These are phyloP conservation scores for Geotrichum phurueaensis DNA, from an alignment of 1,139 yeast genomes.

Conservation along the genomic window DNA sequence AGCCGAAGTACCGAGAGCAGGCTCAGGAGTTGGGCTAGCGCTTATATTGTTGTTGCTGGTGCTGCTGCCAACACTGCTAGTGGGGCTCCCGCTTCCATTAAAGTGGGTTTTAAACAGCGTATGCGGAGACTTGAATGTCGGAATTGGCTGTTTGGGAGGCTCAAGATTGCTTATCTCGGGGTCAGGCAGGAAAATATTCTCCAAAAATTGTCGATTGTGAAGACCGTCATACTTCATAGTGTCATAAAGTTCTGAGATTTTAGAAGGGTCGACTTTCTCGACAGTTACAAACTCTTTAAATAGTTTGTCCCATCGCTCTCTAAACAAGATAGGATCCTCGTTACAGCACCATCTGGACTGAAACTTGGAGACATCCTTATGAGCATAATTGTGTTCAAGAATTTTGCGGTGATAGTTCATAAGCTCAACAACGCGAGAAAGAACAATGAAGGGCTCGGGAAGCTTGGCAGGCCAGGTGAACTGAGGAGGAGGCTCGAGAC, in stretches of 20 bases:
- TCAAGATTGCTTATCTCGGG: slow-evolving; percentile 32
- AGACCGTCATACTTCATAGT: slow-evolving; percentile 98
- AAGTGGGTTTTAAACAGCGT: background rate
- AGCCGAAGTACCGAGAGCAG: background rate
- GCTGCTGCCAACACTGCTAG: background rate
- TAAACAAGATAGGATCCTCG: slow-evolving; percentile 84
- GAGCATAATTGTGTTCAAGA: slow-evolving; percentile 73
- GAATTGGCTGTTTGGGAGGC: slow-evolving; percentile 39
- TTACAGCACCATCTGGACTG: slow-evolving; percentile 94
- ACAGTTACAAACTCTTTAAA: slow-evolving; percentile 88
- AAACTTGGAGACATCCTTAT: slow-evolving; percentile 59
- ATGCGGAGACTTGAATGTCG: slow-evolving; percentile 28
- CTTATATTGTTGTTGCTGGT: background rate
- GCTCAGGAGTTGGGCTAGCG: background rate
- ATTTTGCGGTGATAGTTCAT: slow-evolving; percentile 88
- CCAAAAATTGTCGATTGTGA: slow-evolving; percentile 86
- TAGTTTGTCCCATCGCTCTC: slow-evolving; percentile 95
- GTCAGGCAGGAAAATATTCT: slow-evolving; percentile 73
- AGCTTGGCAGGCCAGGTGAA: slow-evolving; percentile 98
- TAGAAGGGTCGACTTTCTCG: slow-evolving; percentile 96
- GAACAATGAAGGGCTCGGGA: slow-evolving; percentile 94
- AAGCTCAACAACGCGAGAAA: slow-evolving; percentile 86
- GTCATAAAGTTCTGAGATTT: slow-evolving; percentile 92
- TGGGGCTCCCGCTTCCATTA: background rate
- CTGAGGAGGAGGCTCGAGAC: slow-evolving; percentile 97